Evolutionary conservation across 2,329 filamentous ascomycete species (phyloP).

Genomic region (Epichloe elymi): DNA sequence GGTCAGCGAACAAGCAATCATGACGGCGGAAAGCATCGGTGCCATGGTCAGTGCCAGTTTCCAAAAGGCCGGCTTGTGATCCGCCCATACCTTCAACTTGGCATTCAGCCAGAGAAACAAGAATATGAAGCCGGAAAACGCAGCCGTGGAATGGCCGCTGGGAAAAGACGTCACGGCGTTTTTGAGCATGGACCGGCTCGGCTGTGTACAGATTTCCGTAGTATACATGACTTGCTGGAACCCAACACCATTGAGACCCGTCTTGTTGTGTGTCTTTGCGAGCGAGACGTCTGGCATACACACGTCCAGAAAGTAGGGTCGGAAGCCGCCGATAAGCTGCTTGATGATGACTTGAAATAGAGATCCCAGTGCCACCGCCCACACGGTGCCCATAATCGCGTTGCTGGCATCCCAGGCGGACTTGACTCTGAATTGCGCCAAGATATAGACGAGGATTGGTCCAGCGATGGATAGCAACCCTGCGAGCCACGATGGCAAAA

Average conservation of each 20-base stretch:
- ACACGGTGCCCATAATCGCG: conserved; percentile 46
- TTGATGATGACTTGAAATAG: conserved; percentile 57
- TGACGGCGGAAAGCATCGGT: conserved; percentile 45
- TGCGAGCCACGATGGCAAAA: conserved; percentile 45
- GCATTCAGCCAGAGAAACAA: conserved; percentile 57
- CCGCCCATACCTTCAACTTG: conserved; percentile 56
- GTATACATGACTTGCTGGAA: conserved; percentile 51
- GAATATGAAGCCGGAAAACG: conserved; percentile 50
- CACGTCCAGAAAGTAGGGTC: conserved; percentile 51
- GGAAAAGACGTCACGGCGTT: conserved; percentile 53
- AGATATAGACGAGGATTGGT: conserved; percentile 43
- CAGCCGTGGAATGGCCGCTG: conserved; percentile 53
- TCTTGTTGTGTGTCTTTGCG: conserved; percentile 25
- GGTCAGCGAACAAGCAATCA: conserved; percentile 48
- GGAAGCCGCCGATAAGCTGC: conserved; percentile 49
- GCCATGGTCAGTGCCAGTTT: conserved; percentile 45
- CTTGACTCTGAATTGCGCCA: conserved; percentile 44
- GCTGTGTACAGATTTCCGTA: conserved; percentile 44
- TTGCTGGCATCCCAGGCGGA: conserved; percentile 50
- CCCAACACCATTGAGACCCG: conserved; percentile 32
- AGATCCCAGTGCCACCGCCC: conserved; percentile 43
- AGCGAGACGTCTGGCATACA: conserved; percentile 44
- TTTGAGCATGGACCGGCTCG: conserved; percentile 40
- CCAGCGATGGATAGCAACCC: conserved; percentile 41
- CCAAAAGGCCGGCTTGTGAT: conserved; percentile 55